phyloP scores from a whole-genome alignment of 352 stramenopile species.

The Globisporangium paddicum region DNA sequence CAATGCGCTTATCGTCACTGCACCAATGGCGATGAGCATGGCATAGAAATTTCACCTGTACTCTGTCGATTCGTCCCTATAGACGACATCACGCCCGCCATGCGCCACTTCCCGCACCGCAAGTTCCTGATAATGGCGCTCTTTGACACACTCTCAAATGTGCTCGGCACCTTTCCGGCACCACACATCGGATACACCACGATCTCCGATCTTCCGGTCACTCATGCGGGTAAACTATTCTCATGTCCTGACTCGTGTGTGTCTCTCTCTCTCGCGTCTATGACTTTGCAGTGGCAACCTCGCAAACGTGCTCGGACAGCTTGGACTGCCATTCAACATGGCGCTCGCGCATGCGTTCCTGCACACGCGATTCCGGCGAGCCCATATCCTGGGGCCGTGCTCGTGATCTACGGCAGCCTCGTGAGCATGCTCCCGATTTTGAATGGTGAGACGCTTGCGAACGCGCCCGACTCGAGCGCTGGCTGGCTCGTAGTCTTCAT shows the following conservation, averaged over 20 bases:
- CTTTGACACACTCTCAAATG: constrained; percentile 80
- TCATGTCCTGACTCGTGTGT: no score
- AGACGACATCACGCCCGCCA: constrained; percentile 83
- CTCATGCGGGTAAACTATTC: no score
- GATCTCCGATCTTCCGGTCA: no score
- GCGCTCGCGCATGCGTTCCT: constrained; percentile 75
- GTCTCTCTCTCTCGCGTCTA: no score
- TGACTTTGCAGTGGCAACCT: constrained; percentile 60
- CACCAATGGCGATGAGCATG: no score
- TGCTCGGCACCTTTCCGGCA: constrained; percentile 77
- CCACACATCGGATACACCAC: constrained; percentile 83
- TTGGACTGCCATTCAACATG: constrained; percentile 88
- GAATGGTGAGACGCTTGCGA: constrained; percentile 51
- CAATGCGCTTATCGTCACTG: no score
- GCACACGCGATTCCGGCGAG: constrained; percentile 75
- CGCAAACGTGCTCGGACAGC: constrained; percentile 79
- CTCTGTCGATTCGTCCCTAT: no score
- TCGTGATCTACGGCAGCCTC: constrained; percentile 82
- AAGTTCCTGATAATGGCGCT: constrained; percentile 86
- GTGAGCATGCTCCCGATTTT: constrained; percentile 82
- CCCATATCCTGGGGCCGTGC: constrained; percentile 76
- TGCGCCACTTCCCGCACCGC: constrained; percentile 80
- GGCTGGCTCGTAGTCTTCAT: constrained; percentile 82
- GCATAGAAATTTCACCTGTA: no score
- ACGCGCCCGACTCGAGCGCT: constrained; percentile 67